A percentile compares a stretch with the other conserved stretches of the same genome.
Evolutionary conservation across 257 asterid genomes (phyloP).

Genomic region (Solanum ossicruentum): DNA sequence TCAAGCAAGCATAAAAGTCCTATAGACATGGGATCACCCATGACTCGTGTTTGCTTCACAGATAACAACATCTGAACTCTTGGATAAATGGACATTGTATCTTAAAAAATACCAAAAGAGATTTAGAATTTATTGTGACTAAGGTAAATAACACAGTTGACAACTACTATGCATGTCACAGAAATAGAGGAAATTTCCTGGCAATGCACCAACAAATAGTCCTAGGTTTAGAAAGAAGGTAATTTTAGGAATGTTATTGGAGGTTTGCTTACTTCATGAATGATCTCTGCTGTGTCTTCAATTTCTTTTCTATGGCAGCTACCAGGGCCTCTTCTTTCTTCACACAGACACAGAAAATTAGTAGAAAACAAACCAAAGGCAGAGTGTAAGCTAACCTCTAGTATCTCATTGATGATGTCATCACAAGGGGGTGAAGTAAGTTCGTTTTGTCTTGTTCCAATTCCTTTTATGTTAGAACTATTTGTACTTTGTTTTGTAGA

Average conservation of each 20-base stretch:
- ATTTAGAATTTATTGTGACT: neutral
- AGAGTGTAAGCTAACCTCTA: conserved; percentile 45
- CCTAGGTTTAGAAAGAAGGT: neutral
- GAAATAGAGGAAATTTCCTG: neutral
- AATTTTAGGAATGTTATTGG: neutral
- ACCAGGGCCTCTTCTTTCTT: conserved; percentile 94
- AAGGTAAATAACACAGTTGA: neutral
- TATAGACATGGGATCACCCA: neutral
- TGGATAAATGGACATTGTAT: neutral
- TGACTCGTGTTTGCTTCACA: neutral
- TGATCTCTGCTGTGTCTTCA: conserved; percentile 95
- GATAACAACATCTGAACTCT: neutral
- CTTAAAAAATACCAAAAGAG: neutral
- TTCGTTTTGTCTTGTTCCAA: conserved; percentile 32
- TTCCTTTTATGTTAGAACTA: conserved; percentile 22
- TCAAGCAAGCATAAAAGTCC: neutral
- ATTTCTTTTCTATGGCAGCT: conserved; percentile 93
- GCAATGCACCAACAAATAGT: neutral
- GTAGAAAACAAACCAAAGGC: neutral
- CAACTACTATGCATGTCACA: neutral
- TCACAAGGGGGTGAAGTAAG: conserved; percentile 40
- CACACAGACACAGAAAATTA: neutral
- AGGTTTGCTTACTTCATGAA: conserved; percentile 61
- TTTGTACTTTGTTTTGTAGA: conserved; percentile 26
- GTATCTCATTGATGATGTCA: conserved; percentile 72